Evolutionary conservation across 441 rosid species (phyloP), one percentile per base, ranked within the genome.

Genomic region (Euphorbia corollata): DNA sequence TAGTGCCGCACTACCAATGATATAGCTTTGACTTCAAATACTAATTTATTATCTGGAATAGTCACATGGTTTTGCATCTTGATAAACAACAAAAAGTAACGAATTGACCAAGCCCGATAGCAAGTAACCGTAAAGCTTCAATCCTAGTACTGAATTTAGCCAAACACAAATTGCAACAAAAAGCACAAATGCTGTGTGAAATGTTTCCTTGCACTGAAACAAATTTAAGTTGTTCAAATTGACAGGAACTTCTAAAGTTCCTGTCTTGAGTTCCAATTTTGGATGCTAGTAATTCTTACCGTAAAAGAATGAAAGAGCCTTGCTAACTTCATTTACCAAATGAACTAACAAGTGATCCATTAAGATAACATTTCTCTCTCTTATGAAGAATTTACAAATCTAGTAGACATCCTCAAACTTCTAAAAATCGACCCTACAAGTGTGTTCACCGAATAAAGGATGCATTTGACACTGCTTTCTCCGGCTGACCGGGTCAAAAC

Each of bases 1-100:
- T 59, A 51, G 62, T 69, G 61, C 62, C 71, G 73, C 30, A 62
- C 78, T 71, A 72, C 62, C 72, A 23, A 32, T 59, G 55, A n/a
- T n/a, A 51, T 5, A 8, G 68, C 32, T 68, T 73, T 65, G 68
- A 76, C 73, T 8, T 47, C 54, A 32, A 41, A 32, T 36, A 48
- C 67, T 51, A 67, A 50, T 68, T 6, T 36, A 64, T 36, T 67
- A 41, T 66, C 36, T 73, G 8, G 65, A 39, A 60, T 70, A 36
- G 63, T 34, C 69, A 30, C 30, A 39, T 39, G 58, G 57, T 34
- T 64, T 47, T 61, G 63, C 54, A n/a, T n/a, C n/a, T n/a, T n/a
- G n/a, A n/a, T n/a, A n/a, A n/a, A n/a, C n/a, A n/a, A n/a, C n/a
- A n/a, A n/a, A n/a, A n/a, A n/a, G n/a, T n/a, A n/a, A 67, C 41